phyloP scores from a whole-genome alignment of 2,329 filamentous ascomycete species.

The Arthrobotrys iridis region DNA sequence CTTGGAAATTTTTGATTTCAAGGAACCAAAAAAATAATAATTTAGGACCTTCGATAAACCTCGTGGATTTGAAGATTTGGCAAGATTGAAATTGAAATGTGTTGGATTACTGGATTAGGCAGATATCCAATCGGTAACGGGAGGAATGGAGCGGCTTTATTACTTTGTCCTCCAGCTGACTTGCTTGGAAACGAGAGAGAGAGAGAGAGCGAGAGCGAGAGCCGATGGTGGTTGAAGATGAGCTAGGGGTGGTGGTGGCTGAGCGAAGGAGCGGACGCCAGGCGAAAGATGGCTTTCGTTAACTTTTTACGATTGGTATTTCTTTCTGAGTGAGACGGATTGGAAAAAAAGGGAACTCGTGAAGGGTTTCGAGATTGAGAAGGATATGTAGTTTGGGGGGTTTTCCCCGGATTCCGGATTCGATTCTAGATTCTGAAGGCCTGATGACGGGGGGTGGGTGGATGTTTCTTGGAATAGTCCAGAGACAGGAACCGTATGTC shows the following conservation, averaged over 20 bases:
- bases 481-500: background rate
- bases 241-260: background rate
- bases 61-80: too few relatives aligned
- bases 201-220: background rate
- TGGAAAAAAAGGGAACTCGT: too few relatives aligned
- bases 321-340: too few relatives aligned
- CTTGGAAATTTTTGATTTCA: too few relatives aligned
- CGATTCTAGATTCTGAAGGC: slow-evolving; percentile 6
- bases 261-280: slow-evolving; percentile 50
- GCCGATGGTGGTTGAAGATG: background rate
- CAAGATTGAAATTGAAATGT: too few relatives aligned
- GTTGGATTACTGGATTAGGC: slow-evolving; percentile 53
- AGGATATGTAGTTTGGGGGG: slow-evolving; percentile 26
- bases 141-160: slow-evolving; percentile 37
- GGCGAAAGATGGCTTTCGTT: slow-evolving; percentile 22
- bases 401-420: slow-evolving; percentile 10
- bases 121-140: slow-evolving; percentile 48
- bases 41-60: too few relatives aligned
- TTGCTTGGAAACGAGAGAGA: slow-evolving; percentile 28
- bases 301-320: background rate
- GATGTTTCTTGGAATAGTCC: slow-evolving; percentile 1
- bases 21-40: too few relatives aligned
- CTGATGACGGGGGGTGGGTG: slow-evolving; percentile 7
- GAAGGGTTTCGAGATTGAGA: too few relatives aligned
- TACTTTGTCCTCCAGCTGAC: background rate